Evolutionary conservation across 805 yeast genomes (phyloP).

Genomic region (Saturnispora silvae): DNA sequence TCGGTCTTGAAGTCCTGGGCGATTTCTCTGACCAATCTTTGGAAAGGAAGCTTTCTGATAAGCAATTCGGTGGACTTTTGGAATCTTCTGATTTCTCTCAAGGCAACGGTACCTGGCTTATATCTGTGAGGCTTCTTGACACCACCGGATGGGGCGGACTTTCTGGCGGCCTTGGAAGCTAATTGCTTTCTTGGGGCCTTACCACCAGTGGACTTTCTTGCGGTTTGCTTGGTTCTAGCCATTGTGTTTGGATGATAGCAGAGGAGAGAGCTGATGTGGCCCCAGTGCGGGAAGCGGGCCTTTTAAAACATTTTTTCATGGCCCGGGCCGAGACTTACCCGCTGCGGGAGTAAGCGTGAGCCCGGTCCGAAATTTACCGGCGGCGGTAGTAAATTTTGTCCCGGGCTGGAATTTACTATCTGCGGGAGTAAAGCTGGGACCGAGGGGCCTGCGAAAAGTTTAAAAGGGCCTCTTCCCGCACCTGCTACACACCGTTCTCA

Average conservation of each 20-base stretch:
- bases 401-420: constrained; percentile 7
- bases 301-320: background rate
- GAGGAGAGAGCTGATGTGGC: background rate
- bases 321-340: constrained; percentile 5
- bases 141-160: constrained; percentile 91
- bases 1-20: constrained; percentile 91
- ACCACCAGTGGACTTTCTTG: constrained; percentile 94
- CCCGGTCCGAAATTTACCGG: constrained; percentile 5
- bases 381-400: background rate
- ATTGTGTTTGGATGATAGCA: constrained; percentile 26
- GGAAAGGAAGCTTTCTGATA: constrained; percentile 95
- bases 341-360: background rate
- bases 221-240: constrained; percentile 94
- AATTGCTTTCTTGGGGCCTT: constrained; percentile 91
- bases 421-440: constrained; percentile 2
- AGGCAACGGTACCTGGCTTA: constrained; percentile 95
- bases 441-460: background rate
- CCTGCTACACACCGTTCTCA: background rate
- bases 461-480: constrained; percentile 3
- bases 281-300: background rate
- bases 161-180: constrained; percentile 89
- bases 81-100: constrained; percentile 95
- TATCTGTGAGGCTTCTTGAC: constrained; percentile 93
- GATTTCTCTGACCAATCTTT: constrained; percentile 91
- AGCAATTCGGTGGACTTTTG: constrained; percentile 92